These are phyloP conservation scores for Diaporthe aspalathi DNA, from an alignment of 2,329 filamentous ascomycete species.

Conservation along the genomic window DNA sequence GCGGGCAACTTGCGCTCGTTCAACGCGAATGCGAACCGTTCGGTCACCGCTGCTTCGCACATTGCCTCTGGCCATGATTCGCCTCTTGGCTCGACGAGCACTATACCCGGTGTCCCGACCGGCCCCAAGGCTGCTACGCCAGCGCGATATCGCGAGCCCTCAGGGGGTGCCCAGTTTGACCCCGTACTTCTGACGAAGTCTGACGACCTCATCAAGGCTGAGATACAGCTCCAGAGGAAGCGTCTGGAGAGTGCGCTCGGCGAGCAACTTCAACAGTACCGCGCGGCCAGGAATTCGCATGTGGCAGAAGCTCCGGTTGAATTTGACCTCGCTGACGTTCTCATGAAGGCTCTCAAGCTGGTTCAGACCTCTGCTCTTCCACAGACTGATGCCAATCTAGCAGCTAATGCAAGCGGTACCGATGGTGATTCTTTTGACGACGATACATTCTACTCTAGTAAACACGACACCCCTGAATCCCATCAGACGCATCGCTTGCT, in stretches of 20 bases:
- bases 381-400: slow-evolving; percentile 65
- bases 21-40: slow-evolving; percentile 51
- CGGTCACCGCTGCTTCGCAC: slow-evolving; percentile 44
- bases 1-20: slow-evolving; percentile 50
- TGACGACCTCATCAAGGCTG: slow-evolving; percentile 83
- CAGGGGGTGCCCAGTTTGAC: slow-evolving; percentile 76
- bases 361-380: slow-evolving; percentile 75
- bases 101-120: slow-evolving; percentile 27
- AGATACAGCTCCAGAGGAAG: slow-evolving; percentile 82
- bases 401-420: slow-evolving; percentile 66
- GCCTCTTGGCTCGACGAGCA: slow-evolving; percentile 18
- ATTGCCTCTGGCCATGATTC: slow-evolving; percentile 38
- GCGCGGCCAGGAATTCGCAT: slow-evolving; percentile 57
- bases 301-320: slow-evolving; percentile 67
- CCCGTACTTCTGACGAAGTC: slow-evolving; percentile 89
- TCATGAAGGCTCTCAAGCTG: slow-evolving; percentile 76
- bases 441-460: slow-evolving; percentile 96
- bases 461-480: slow-evolving; percentile 80
- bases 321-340: slow-evolving; percentile 78
- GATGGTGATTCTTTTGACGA: slow-evolving; percentile 88
- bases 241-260: slow-evolving; percentile 81
- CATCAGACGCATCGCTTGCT: slow-evolving; percentile 60
- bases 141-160: slow-evolving; percentile 53
- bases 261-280: slow-evolving; percentile 78
- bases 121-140: slow-evolving; percentile 46